A percentile compares a stretch with the other conserved stretches of the same genome.
These are phyloP conservation scores for Penicillium paneum DNA, from an alignment of 2,329 filamentous ascomycete species.

Conservation along the genomic window DNA sequence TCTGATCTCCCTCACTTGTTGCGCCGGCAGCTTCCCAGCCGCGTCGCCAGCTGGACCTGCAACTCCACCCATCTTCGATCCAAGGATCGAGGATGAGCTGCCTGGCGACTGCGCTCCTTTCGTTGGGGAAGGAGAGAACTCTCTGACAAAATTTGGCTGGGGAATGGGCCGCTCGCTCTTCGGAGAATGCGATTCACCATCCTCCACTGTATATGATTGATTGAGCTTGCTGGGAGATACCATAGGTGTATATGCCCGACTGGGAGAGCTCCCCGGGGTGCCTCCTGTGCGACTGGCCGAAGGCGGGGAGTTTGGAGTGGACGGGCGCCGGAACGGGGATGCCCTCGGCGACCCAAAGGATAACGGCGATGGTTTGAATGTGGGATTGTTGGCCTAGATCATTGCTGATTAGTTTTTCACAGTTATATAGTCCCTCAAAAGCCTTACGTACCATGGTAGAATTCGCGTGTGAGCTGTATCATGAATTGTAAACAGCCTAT, in stretches of 20 bases:
- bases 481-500: constrained; percentile 6
- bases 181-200: constrained; percentile 36
- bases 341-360: constrained; percentile 68
- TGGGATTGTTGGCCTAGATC: constrained; percentile 50
- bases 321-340: constrained; percentile 67
- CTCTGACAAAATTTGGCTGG: constrained; percentile 36
- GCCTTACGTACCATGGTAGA: constrained; percentile 1
- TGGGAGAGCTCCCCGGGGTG: constrained; percentile 48
- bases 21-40: constrained; percentile 61
- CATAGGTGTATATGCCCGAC: constrained; percentile 42
- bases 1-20: constrained; percentile 80
- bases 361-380: constrained; percentile 69
- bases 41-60: constrained; percentile 30
- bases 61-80: constrained; percentile 23
- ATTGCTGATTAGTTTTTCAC: neutral
- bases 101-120: constrained; percentile 31
- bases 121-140: constrained; percentile 41
- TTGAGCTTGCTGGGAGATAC: constrained; percentile 49
- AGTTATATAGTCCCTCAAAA: neutral
- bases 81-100: constrained; percentile 29
- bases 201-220: constrained; percentile 45
- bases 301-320: constrained; percentile 61
- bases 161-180: constrained; percentile 29
- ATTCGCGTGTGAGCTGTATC: neutral
- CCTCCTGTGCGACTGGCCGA: constrained; percentile 44